phyloP scores from a whole-genome alignment of 306 rosid genomes.

The Canavalia gladiata region DNA sequence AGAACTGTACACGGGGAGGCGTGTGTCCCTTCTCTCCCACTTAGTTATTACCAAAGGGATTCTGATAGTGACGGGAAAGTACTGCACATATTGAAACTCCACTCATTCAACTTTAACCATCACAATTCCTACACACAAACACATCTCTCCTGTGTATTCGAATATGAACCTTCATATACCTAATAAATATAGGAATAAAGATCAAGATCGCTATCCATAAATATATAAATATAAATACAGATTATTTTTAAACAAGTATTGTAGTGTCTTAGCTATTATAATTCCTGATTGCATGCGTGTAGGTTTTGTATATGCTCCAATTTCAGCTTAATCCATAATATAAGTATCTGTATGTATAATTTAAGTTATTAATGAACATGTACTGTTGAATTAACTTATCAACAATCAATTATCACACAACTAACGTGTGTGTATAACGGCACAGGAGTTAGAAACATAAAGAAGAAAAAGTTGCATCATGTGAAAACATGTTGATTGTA shows the following conservation, averaged over 20 bases:
- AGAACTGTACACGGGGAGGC: slow-evolving; percentile 35
- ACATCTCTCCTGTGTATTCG: neutral
- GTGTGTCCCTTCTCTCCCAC: slow-evolving; percentile 39
- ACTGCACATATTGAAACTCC: neutral
- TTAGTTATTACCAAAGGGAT: slow-evolving; percentile 19
- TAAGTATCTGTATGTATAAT: no score
- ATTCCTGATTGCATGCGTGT: neutral
- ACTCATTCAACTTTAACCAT: neutral
- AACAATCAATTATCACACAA: neutral
- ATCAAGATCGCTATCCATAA: no score
- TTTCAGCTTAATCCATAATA: neutral
- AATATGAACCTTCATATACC: no score
- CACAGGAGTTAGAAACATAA: neutral
- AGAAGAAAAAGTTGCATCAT: no score
- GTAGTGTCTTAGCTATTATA: no score
- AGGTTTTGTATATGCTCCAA: neutral
- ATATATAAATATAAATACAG: no score
- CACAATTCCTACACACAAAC: neutral
- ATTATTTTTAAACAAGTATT: no score
- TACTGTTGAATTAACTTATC: no score
- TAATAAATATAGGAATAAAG: no score
- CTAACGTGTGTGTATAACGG: neutral
- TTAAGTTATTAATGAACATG: no score
- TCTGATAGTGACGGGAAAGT: neutral
- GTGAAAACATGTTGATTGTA: neutral